Evolutionary conservation across 768 basidiomycete genomes (phyloP), one percentile per base, ranked within the genome.

Genomic region (Lactifluus hygrophoroides): DNA sequence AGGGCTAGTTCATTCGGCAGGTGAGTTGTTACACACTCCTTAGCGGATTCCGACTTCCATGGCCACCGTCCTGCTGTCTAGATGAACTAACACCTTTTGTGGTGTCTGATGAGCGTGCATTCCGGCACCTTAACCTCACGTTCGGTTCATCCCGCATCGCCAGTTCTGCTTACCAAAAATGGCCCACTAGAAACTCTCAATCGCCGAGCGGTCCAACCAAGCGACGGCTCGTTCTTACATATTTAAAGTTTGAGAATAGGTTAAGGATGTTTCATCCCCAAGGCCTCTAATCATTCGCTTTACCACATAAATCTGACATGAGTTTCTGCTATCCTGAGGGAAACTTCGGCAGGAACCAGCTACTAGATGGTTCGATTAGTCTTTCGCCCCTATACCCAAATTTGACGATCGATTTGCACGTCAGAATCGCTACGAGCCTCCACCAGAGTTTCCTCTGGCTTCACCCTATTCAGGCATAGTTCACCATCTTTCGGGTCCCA

Each of bases 361-460:
- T 86, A 88, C 85, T 87, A 86, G 79, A 88, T 86, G 86, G 86
- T 87, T 88, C 85, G 85, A 90, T 89, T 88, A 86, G 87, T 89
- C 88, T 89, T 89, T 89, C 84, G 83, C 86, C 88, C 87, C 87
- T 88, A 89, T 88, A 88, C 86, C 85, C 86, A 88, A 86, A 85
- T 89, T 86, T 77, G 84, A 88, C 86, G 83, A 89, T 88, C 84
- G 86, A 89, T 89, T 89, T 90, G 88, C 88, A 89, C 84, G 85
- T 88, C 88, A 90, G 88, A 88, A 90, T 85, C 83, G 86, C 88
- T 89, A 86, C 84, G 83, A 86, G 84, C 87, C 85, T 88, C 86
- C 86, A 89, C 85, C 87, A 88, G 86, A 86, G 88, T 90, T 89
- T 89, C 86, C 88, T 86, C 86, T 89, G 87, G 86, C 87, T 88